Evolutionary conservation across 805 yeast genomes (phyloP), one percentile per base, ranked within the genome.

Genomic region (Hanseniaspora pseudoguilliermondii): DNA sequence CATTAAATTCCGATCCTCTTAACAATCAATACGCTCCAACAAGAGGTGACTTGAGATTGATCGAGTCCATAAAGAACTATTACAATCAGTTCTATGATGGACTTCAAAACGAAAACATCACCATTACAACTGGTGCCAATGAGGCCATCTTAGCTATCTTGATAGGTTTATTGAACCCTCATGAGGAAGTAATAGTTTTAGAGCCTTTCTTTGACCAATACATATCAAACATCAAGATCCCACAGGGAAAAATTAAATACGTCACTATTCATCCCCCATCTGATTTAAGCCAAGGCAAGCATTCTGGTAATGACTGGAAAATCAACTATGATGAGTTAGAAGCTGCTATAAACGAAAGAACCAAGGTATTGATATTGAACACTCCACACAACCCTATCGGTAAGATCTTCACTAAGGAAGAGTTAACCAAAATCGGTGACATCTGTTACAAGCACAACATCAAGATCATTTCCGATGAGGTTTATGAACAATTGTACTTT

Each of bases 121-220:
- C 83, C 56, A 83, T 91, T 41, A 87, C 96, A 47, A 89, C 97
- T 1, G 98, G 98, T 56, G 98, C 98, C 47, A 93, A 93, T 65
- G 97, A 93, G 71, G 97, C 97, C 39, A 86, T 93, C 75, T 75
- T 87, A 54, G 71, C 96, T 1, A 81, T 84, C 3, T 82, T 90
- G 66, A 83, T 88, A 57, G 98, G 95, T 0, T 84, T 89, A 62
- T 70, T 93, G 60, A 78, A 86, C 47, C 79, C 81, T 1, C 97
- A 95, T 23, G 98, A 93, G 64, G 98, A 93, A 69, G 98, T 84
- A 27, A 86, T 93, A 67, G 97, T 93, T 15, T 86, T 93, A 66
- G 95, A 91, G 69, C 98, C 98, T 2, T 93, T 89, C 66, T 93
- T 93, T 66, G 98, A 93, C 65, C 98, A 93, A 71, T 93, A 93